A percentile compares a stretch with the other conserved stretches of the same genome.
These are phyloP conservation scores for Gamsiella multidivaricata DNA, from an alignment of 192 early-diverging fungal species.

Conservation along the genomic window DNA sequence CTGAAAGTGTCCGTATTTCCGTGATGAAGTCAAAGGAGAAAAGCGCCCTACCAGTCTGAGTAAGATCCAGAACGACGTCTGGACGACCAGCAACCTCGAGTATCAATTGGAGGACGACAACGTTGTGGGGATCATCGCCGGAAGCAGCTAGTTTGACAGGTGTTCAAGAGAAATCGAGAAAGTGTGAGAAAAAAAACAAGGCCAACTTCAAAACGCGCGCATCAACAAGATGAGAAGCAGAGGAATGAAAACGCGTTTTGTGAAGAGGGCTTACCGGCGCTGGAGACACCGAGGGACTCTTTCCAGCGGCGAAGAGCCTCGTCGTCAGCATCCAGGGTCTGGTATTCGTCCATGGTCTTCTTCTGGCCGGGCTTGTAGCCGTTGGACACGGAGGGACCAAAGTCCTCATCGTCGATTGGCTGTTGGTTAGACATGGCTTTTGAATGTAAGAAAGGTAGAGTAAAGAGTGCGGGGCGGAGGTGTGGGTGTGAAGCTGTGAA, in stretches of 20 bases:
- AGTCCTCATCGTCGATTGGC: constrained; percentile 70
- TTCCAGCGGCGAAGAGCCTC: constrained; percentile 98
- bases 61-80: constrained; percentile 85
- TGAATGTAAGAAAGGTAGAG: background rate
- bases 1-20: constrained; percentile 25
- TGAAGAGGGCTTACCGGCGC: constrained; percentile 54
- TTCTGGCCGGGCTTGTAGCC: constrained; percentile 94
- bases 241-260: too few species aligned
- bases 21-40: too few species aligned
- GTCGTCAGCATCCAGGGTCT: constrained; percentile 88
- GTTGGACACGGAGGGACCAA: constrained; percentile 78
- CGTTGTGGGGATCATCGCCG: constrained; percentile 60
- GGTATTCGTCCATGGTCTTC: constrained; percentile 89
- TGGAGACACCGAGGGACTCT: constrained; percentile 86
- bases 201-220: too few species aligned
- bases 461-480: background rate
- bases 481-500: background rate
- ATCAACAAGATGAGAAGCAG: too few species aligned
- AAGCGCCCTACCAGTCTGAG: constrained; percentile 78
- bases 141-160: constrained; percentile 16
- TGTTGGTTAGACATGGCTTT: constrained; percentile 58
- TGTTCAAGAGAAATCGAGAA: background rate
- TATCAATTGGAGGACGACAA: constrained; percentile 76
- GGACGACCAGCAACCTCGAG: constrained; percentile 78
- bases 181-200: background rate